Conservation (phyloP, 208 protist species). For the Blastocrithidia nonstop region DNA sequence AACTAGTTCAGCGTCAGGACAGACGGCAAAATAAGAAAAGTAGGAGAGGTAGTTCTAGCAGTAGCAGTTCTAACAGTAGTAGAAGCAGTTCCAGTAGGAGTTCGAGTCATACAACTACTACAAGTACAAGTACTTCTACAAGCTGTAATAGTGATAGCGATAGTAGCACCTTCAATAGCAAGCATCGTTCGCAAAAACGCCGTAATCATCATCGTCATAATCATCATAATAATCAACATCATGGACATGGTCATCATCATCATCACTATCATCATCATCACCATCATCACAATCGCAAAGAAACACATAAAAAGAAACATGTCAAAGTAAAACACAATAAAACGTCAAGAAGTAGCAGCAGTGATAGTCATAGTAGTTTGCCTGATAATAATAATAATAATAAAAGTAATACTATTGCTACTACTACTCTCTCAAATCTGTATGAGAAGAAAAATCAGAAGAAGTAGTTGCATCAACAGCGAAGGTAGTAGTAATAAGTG, state of each 20-base stretch:
- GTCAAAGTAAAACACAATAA: neutral
- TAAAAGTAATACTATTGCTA: neutral
- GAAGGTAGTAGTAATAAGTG: neutral
- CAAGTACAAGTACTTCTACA: too few relatives aligned
- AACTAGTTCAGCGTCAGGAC: too few relatives aligned
- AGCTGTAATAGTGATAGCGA: too few relatives aligned
- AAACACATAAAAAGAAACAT: neutral
- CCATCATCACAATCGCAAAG: neutral
- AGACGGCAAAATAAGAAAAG: too few relatives aligned
- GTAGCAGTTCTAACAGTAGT: too few relatives aligned
- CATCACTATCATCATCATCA: constrained; percentile 1
- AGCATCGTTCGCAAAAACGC: too few relatives aligned
- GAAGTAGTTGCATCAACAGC: neutral
- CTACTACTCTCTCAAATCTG: neutral
- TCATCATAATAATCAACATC: neutral
- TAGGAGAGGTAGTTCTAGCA: too few relatives aligned
- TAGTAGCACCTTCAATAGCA: too few relatives aligned
- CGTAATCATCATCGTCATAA: neutral
- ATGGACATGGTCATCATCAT: neutral
- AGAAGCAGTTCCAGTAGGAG: too few relatives aligned
- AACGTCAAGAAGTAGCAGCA: neutral
- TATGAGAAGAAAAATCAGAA: neutral
- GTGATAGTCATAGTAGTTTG: too few relatives aligned
- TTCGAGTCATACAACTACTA: too few relatives aligned
- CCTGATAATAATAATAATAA: neutral